Conservation (phyloP, 2,329 filamentous ascomycete genomes). For the Curvularia lunata region DNA sequence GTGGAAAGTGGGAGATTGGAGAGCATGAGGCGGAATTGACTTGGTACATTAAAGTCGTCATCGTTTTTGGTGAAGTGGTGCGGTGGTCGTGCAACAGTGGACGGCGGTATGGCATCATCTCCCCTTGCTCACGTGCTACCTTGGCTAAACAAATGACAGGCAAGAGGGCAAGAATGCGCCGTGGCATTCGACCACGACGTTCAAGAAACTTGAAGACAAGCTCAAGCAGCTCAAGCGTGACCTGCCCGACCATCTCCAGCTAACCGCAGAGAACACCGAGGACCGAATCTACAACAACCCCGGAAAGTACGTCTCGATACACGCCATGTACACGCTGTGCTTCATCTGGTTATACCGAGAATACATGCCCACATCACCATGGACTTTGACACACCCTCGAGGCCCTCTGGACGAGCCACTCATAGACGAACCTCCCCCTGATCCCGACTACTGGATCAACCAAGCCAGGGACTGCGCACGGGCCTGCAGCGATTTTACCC, state of each 20-base stretch:
- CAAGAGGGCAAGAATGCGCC: constrained; percentile 60
- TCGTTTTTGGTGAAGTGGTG: constrained; percentile 63
- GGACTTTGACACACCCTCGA: constrained; percentile 57
- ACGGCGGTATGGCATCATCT: constrained; percentile 52
- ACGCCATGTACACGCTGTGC: constrained; percentile 70
- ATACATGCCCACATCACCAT: constrained; percentile 70
- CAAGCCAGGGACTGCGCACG: constrained; percentile 68
- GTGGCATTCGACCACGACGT: constrained; percentile 64
- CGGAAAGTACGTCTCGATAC: constrained; percentile 70
- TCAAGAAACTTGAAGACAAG: constrained; percentile 59
- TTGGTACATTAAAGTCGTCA: constrained; percentile 60
- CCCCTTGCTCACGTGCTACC: not conserved
- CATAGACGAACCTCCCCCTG: constrained; percentile 16
- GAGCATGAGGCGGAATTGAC: constrained; percentile 56
- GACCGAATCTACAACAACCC: constrained; percentile 69
- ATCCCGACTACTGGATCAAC: constrained; percentile 63
- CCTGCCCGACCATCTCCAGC: constrained; percentile 63
- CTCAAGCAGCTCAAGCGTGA: constrained; percentile 61
- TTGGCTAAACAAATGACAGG: constrained; percentile 19
- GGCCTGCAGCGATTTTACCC: constrained; percentile 67
- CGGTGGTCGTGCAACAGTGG: constrained; percentile 65
- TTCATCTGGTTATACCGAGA: constrained; percentile 72
- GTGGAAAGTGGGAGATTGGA: constrained; percentile 60
- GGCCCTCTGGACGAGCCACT: constrained; percentile 64
- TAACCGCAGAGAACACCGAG: constrained; percentile 67